Base-by-base conservation (phyloP, 2,329 filamentous ascomycete genomes). In the Phaeosphaeriaceae sp. region DNA sequence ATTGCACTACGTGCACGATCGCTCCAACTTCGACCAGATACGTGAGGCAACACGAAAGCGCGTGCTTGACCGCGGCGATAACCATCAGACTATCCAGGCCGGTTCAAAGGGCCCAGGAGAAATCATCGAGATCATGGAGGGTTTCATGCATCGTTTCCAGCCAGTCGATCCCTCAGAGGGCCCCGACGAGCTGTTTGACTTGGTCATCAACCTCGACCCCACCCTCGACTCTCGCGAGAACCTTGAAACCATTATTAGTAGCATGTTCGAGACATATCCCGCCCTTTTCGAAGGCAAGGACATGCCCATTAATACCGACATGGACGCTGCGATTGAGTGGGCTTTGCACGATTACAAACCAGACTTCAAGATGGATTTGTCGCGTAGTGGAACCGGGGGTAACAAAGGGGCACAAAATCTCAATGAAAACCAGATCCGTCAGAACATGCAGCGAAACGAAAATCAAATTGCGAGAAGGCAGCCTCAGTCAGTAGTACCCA, bases 1-100 rank as follows among this genome's bases (percentile, higher is more conserved):
- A 17, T 79, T 99, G 11, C 88, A 97, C 64, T 99, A 92, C 67
- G 87, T 90, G 6, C 94, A 97, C 67, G 84, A 92, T 48, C 78
- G 74, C 15, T 65, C 77, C 32, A 77, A 90, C 57, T 83, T 94
- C 6, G 82, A 89, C 41, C 79, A 83, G 26, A 90, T 97, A 54
- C 84, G 89, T 36, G 78, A 83, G 48, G 80, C 93, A 20, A 96
- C 92, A 1, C 87, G 85, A 48, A 82, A 87, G 55, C 87, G 94
- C 41, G 90, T 99, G 1, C 77, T 97, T 16, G 82, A 85, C 5
- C 88, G 94, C 17, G 94, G 94, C 12, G 92, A 99, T 72, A 97
- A 97, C 66, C 94, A 99, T 72, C 94, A 99, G 75, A 99, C 94
- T 0, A 97, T 99, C 51, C 92, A 94, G 66, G 92, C 93, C 9